These are phyloP conservation scores for Globisporangium middletonii DNA, from an alignment of 352 stramenopile genomes.

Conservation along the genomic window DNA sequence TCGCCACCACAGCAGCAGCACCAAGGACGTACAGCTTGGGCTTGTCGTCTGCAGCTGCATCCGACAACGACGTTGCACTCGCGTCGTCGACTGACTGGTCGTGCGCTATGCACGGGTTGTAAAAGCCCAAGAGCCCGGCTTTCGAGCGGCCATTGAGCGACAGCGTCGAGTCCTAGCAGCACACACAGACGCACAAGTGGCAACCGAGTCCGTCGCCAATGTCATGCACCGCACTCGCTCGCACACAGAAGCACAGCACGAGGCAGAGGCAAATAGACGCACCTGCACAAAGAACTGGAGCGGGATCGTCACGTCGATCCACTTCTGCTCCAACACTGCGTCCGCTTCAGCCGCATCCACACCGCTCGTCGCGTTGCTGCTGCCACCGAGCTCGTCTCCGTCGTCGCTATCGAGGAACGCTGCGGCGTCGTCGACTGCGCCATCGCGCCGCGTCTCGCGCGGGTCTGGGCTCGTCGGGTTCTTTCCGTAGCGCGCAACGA, in stretches of 20 bases:
- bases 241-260: too few species aligned
- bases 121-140: constrained; percentile 68
- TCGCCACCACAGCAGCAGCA: background rate
- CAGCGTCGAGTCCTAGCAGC: constrained; percentile 43
- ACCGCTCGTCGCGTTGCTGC: constrained; percentile 16
- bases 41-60: constrained; percentile 12
- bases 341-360: background rate
- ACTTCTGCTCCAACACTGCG: constrained; percentile 33
- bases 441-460: constrained; percentile 18
- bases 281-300: constrained; percentile 81
- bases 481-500: constrained; percentile 69
- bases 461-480: constrained; percentile 57
- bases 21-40: constrained; percentile 54
- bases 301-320: constrained; percentile 74
- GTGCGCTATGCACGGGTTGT: constrained; percentile 65
- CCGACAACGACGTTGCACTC: background rate
- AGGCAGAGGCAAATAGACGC: constrained; percentile 5
- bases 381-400: constrained; percentile 13
- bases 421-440: constrained; percentile 15
- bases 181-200: background rate
- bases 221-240: constrained; percentile 2
- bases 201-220: background rate
- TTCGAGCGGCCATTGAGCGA: constrained; percentile 54
- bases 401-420: constrained; percentile 13
- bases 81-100: constrained; percentile 38